phyloP scores from a whole-genome alignment of 2,329 filamentous ascomycete species.

The Colletotrichum magnum region DNA sequence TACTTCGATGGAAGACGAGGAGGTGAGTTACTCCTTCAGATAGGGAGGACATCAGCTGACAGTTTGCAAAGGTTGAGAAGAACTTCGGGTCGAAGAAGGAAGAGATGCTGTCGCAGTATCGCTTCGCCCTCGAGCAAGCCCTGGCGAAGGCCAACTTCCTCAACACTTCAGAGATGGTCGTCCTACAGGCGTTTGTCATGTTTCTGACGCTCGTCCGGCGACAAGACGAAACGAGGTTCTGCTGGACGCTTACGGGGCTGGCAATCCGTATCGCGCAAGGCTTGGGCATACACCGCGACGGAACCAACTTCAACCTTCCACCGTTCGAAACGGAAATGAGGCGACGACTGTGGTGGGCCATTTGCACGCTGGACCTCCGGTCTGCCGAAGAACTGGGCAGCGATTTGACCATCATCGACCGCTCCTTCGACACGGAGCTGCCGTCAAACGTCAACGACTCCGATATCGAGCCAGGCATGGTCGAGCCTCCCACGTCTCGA shows the following conservation, averaged over 20 bases:
- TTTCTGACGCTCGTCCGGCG: conserved; percentile 66
- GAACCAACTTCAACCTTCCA: conserved; percentile 63
- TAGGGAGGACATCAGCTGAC: too few species aligned
- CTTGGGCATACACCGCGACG: conserved; percentile 73
- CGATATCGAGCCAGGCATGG: conserved; percentile 62
- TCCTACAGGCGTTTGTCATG: conserved; percentile 71
- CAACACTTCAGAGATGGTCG: conserved; percentile 67
- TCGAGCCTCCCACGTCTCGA: conserved; percentile 61
- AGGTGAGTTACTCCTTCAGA: too few species aligned
- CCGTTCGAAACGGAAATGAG: conserved; percentile 74
- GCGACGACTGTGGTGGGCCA: conserved; percentile 73
- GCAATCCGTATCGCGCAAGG: conserved; percentile 72
- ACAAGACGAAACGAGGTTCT: conserved; percentile 65
- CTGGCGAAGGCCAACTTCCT: conserved; percentile 72
- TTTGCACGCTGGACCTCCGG: conserved; percentile 69
- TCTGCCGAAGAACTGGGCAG: conserved; percentile 68
- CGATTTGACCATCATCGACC: conserved; percentile 58
- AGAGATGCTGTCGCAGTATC: conserved; percentile 62
- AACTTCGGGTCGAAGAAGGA: conserved; percentile 61
- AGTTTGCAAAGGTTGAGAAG: conserved; percentile 46
- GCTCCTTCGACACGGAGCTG: conserved; percentile 62
- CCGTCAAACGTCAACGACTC: conserved; percentile 66
- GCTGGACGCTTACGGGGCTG: conserved; percentile 73
- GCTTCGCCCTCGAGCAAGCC: conserved; percentile 69
- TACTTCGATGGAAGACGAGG: conserved; percentile 71